Conservation (phyloP, 2,329 filamentous ascomycete genomes). For the Fusarium tricinctum region DNA sequence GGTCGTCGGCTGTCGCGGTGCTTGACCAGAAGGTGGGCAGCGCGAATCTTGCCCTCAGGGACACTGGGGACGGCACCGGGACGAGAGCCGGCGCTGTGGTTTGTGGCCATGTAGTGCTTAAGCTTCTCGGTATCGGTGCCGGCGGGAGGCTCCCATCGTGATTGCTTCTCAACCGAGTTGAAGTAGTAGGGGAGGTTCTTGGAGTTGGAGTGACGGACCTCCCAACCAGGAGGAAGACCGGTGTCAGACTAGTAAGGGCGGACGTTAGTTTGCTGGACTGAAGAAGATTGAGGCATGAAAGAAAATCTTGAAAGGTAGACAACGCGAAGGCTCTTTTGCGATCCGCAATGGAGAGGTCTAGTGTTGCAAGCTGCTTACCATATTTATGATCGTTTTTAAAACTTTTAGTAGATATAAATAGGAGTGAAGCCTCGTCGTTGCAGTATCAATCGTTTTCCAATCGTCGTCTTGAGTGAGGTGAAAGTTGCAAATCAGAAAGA, state of each 20-base stretch:
- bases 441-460: not conserved
- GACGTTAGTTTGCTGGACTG: slow-evolving; percentile 20
- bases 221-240: slow-evolving; percentile 89
- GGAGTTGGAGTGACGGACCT: slow-evolving; percentile 97
- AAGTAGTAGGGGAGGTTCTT: slow-evolving; percentile 99
- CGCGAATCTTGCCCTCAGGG: slow-evolving; percentile 87
- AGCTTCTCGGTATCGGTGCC: slow-evolving; percentile 92
- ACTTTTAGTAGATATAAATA: not conserved
- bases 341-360: not conserved
- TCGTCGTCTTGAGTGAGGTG: slow-evolving; percentile 14
- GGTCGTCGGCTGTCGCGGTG: slow-evolving; percentile 89
- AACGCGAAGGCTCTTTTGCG: not conserved
- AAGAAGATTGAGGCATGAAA: not conserved
- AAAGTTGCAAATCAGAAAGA: slow-evolving; percentile 25
- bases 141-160: slow-evolving; percentile 92
- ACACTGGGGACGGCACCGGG: slow-evolving; percentile 57
- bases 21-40: slow-evolving; percentile 93
- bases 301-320: not conserved
- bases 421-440: not conserved
- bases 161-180: slow-evolving; percentile 87
- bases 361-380: slow-evolving; percentile 33
- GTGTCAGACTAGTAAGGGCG: slow-evolving; percentile 71
- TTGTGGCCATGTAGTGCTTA: slow-evolving; percentile 91
- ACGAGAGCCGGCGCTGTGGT: slow-evolving; percentile 75
- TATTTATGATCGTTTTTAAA: slow-evolving; percentile 22